Evolutionary conservation across 805 yeast species (phyloP), one percentile per base, ranked within the genome.

Genomic region (Yamadazyma tumulicola): DNA sequence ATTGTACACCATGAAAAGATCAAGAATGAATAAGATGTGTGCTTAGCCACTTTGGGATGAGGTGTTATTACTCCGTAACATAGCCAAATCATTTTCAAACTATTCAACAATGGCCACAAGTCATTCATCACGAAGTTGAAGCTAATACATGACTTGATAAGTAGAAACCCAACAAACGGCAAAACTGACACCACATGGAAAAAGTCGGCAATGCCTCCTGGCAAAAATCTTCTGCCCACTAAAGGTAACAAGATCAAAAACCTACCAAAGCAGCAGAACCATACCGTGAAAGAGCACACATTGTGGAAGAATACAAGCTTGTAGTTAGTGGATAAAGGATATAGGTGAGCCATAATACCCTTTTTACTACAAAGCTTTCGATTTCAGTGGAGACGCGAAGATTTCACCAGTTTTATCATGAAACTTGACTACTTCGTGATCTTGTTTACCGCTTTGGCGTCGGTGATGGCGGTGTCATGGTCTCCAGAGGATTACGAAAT

Each of bases 401-500:
- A 18, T 28, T 32, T 26, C 20, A n/a, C n/a, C 36, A n/a, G n/a
- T n/a, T n/a, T n/a, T 19, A 14, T 24, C 15, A 25, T 15, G 19
- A 33, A 30, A 35, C 16, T 33, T 10, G 20, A 18, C 2, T 5
- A 17, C 14, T 17, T 30, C 3, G 6, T 38, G 5, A 22, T 24
- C 21, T 18, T 33, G n/a, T 20, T 32, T 4, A n/a, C 27, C 14
- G 17, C 34, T 14, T 28, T 42, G 3, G 26, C 45, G 3, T 16
- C 42, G 6, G 43, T 35, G 8, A 55, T 46, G 6, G 74, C 71
- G 4, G 48, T 64, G 9, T 39, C 47, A 22, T 83, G 88, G 77
- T 53, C 78, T 2, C 64, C 79, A 0, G 78, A 75, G 37, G 97
- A 91, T 57, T 69, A 82, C 21, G 96, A 89, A 60, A 79, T 91